Conservation (phyloP, 768 basidiomycete species). For the Pilatotrama ljubarskyi region DNA sequence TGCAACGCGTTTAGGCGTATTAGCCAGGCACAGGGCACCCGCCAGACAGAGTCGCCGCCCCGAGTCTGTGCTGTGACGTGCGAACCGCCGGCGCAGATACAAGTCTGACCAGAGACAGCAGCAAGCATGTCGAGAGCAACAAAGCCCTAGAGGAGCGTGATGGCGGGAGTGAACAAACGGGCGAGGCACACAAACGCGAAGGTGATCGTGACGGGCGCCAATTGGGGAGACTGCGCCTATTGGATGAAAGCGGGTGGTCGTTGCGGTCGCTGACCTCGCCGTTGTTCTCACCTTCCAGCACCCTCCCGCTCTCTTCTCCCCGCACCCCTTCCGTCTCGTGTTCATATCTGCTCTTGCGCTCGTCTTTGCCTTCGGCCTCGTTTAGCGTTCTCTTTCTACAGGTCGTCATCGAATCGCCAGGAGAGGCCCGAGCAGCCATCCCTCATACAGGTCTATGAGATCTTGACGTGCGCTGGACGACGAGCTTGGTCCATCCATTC, state of each 20-base stretch:
- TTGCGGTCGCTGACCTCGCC: slow-evolving; percentile 8
- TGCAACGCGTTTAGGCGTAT: not conserved
- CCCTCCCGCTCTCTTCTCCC: not conserved
- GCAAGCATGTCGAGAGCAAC: not conserved
- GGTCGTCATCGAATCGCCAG: slow-evolving; percentile 2
- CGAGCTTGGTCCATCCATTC: slow-evolving; percentile 11
- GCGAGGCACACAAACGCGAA: slow-evolving; percentile 2
- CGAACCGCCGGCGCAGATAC: not conserved
- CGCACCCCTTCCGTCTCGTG: slow-evolving; percentile 5
- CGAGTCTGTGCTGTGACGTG: not conserved
- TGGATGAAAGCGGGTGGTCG: slow-evolving; percentile 3
- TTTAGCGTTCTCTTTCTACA: slow-evolving; percentile 1
- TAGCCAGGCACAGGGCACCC: not conserved
- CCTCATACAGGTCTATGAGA: slow-evolving; percentile 22
- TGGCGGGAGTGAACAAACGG: not conserved
- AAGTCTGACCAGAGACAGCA: not conserved
- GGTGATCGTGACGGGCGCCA: slow-evolving; percentile 11
- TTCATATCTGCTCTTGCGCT: slow-evolving; percentile 9
- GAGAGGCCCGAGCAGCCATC: slow-evolving; percentile 12
- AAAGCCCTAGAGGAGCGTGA: not conserved
- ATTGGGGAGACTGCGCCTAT: not conserved
- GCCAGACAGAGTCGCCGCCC: not conserved
- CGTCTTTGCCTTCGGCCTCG: not conserved
- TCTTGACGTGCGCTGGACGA: slow-evolving; percentile 19
- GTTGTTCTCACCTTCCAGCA: slow-evolving; percentile 12